A percentile compares a stretch with the other conserved stretches of the same genome.
These are phyloP conservation scores for Podosphaera xanthii DNA, from an alignment of 2,329 filamentous ascomycete species.

Conservation along the genomic window DNA sequence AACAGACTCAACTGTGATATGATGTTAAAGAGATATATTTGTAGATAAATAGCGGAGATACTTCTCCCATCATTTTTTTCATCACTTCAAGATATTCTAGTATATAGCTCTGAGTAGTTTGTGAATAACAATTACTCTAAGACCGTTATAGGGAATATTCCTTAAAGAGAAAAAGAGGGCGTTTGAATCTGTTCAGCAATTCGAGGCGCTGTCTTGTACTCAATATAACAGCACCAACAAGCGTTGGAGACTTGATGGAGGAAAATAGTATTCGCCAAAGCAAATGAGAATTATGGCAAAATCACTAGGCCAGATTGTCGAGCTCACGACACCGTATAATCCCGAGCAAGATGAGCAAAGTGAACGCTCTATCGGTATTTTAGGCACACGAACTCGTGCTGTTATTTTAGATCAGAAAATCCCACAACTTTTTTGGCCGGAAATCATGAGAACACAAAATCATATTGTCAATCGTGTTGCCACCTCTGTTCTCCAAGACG, in stretches of 20 bases:
- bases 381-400: background rate
- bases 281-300: too few relatives aligned
- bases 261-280: background rate
- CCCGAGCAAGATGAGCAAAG: background rate
- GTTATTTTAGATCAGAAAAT: slow-evolving; percentile 1
- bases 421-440: background rate
- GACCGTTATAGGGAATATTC: background rate
- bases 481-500: background rate
- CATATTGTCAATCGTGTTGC: background rate
- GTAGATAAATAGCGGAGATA: too few relatives aligned
- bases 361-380: background rate
- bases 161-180: background rate
- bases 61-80: too few relatives aligned
- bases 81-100: too few relatives aligned
- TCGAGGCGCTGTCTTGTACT: background rate
- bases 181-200: background rate
- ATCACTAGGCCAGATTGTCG: background rate
- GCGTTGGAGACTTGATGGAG: background rate
- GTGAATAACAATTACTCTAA: too few relatives aligned
- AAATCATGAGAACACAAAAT: slow-evolving; percentile 1
- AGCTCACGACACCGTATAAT: background rate
- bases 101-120: too few relatives aligned
- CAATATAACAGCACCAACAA: background rate
- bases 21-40: too few relatives aligned
- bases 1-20: too few relatives aligned